Evolutionary conservation across 495 filamentous ascomycete genomes (phyloP), one percentile per base, ranked within the genome.

Genomic region (Glonium stellatum): DNA sequence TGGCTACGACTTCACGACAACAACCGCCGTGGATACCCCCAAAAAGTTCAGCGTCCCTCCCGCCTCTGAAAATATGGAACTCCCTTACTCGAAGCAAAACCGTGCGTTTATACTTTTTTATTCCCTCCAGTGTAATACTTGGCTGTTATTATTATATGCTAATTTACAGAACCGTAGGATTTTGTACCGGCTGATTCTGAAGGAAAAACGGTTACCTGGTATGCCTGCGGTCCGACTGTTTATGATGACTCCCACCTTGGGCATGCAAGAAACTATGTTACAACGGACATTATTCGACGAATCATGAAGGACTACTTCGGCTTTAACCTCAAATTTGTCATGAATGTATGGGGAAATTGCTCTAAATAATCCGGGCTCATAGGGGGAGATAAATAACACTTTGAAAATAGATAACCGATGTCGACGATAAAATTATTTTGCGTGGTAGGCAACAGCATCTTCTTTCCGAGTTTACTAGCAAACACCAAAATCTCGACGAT

Each of bases 371-470:
- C 27, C 27, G 27, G 27, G 27, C 27, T 31, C 27, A 3, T 31
- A 31, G 27, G 6, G 27, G 27, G 6, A 31, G 27, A 31, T 31
- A 31, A 31, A 31, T 31, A 31, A 31, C 27, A 31, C 6, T 31
- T 6, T 31, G 27, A 31, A 6, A 31, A 31, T 6, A 44, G 18
- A 13, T 11, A 44, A 67, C 65, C 13, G 61, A 67, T 75, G 82
- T 96, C 1, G 90, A 96, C 70, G 90, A 96, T 75, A 97, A 88
- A 84, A 95, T 96, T 66, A 95, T 96, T 65, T 77, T 96, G 52
- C 80, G 88, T 62, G 91, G 82, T 0, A 79, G 91, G 63, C 83
- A 92, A 72, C 83, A 90, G 63, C 80, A 89, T 63, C 76, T 96
- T 4, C 83, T 95, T 42, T 72, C 70, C 12, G 70, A 79, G 54